A percentile compares a stretch with the other conserved stretches of the same genome.
Conservation (phyloP, 495 filamentous ascomycete genomes). For the Penicillium diatomitis region DNA sequence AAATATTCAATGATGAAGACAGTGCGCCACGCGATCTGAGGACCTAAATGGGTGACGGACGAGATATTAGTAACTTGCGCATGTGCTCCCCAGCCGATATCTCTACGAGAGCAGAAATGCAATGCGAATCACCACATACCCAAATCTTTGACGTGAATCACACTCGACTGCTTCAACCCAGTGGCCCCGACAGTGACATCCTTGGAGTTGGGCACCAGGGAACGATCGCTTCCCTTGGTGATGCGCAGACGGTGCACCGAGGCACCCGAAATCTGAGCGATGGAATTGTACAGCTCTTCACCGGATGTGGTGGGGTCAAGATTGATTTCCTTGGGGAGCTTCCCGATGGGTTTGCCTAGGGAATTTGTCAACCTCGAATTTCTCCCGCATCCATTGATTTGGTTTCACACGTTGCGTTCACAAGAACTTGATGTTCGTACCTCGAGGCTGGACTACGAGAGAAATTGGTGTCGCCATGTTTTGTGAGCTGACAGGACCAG, state of each 20-base stretch:
- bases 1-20: slow-evolving; percentile 94
- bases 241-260: slow-evolving; percentile 56
- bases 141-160: slow-evolving; percentile 86
- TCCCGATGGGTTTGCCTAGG: slow-evolving; percentile 55
- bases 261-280: slow-evolving; percentile 45
- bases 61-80: not conserved
- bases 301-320: slow-evolving; percentile 50
- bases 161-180: slow-evolving; percentile 57
- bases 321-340: slow-evolving; percentile 58
- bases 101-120: no score
- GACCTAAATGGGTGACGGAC: slow-evolving; percentile 44
- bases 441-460: slow-evolving; percentile 31
- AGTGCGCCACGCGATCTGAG: slow-evolving; percentile 86
- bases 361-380: not conserved
- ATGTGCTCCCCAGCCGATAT: no score
- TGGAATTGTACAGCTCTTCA: slow-evolving; percentile 50
- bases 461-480: slow-evolving; percentile 26
- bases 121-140: slow-evolving; percentile 43
- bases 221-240: slow-evolving; percentile 62
- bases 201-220: slow-evolving; percentile 59
- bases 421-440: slow-evolving; percentile 17
- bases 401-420: not conserved
- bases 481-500: not conserved
- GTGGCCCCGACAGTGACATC: slow-evolving; percentile 51
- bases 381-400: not conserved